Evolutionary conservation across 1,284 basidiomycete species (phyloP).

Genomic region (Apiotrichum domesticum): DNA sequence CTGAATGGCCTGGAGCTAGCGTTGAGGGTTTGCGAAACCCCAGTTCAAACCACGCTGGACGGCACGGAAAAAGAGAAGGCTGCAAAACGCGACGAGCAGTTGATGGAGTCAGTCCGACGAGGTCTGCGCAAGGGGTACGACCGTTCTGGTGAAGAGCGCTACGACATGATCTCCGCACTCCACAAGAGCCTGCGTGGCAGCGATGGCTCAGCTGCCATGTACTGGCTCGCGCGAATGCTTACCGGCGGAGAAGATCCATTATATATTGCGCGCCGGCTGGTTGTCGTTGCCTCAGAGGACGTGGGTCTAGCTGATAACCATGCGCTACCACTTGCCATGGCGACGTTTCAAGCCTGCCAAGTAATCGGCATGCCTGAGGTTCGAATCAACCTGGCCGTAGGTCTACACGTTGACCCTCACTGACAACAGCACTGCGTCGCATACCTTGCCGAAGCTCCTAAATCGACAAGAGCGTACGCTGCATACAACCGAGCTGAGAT

Average conservation of each 20-base stretch:
- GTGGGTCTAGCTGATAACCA: constrained; percentile 70
- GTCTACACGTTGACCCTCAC: not conserved
- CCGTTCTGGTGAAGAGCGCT: constrained; percentile 66
- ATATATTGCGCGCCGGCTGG: constrained; percentile 72
- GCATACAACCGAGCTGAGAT: constrained; percentile 68
- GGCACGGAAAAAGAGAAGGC: not conserved
- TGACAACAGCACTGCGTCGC: constrained; percentile 60
- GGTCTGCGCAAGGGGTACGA: constrained; percentile 56
- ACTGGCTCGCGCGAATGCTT: constrained; percentile 82
- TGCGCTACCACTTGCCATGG: constrained; percentile 67
- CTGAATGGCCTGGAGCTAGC: constrained; percentile 49
- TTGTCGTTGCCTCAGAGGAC: constrained; percentile 80
- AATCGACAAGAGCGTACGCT: constrained; percentile 71
- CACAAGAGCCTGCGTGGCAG: constrained; percentile 81
- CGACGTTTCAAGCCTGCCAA: constrained; percentile 69
- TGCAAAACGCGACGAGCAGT: constrained; percentile 29
- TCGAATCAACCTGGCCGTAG: constrained; percentile 43
- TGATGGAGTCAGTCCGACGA: constrained; percentile 46
- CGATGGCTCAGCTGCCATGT: constrained; percentile 73
- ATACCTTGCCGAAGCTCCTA: constrained; percentile 74
- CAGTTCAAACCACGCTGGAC: constrained; percentile 21
- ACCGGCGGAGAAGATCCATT: constrained; percentile 81
- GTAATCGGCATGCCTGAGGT: constrained; percentile 75
- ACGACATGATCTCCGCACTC: constrained; percentile 81
- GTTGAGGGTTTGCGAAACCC: constrained; percentile 37